These are phyloP conservation scores for Termitomyces sp. DNA, from an alignment of 768 basidiomycete genomes.

Conservation along the genomic window DNA sequence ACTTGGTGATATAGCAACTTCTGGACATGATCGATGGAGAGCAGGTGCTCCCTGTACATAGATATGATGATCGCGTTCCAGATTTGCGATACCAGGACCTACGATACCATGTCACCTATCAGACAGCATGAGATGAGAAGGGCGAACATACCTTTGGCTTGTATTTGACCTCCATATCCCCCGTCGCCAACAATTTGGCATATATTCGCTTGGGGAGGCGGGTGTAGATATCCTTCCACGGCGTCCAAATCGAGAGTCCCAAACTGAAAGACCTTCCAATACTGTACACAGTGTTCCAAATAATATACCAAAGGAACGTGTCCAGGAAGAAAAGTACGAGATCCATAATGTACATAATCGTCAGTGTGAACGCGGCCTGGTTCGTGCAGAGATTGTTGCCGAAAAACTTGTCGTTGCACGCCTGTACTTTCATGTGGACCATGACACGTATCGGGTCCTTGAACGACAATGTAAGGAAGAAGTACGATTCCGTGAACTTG, in stretches of 20 bases:
- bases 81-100: conserved; percentile 97
- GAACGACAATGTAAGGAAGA: conserved; percentile 95
- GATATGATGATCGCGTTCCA: conserved; percentile 99
- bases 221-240: conserved; percentile 97
- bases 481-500: conserved; percentile 97
- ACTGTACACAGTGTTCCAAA: conserved; percentile 96
- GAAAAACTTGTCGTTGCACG: conserved; percentile 83
- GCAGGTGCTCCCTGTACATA: conserved; percentile 98
- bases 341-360: conserved; percentile 99
- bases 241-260: conserved; percentile 97
- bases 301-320: conserved; percentile 99
- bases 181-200: conserved; percentile 88
- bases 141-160: conserved; percentile 83
- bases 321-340: conserved; percentile 96
- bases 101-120: background rate
- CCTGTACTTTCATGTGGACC: conserved; percentile 95
- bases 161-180: conserved; percentile 97
- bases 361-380: conserved; percentile 90
- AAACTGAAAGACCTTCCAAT: conserved; percentile 84
- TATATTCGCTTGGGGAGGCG: conserved; percentile 96
- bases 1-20: conserved; percentile 97
- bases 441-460: conserved; percentile 89
- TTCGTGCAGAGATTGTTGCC: conserved; percentile 81
- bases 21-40: conserved; percentile 98
- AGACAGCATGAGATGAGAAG: background rate